Evolutionary conservation across 1,284 basidiomycete genomes (phyloP), one percentile per base, ranked within the genome.

Genomic region (Moniliophthora roreri): DNA sequence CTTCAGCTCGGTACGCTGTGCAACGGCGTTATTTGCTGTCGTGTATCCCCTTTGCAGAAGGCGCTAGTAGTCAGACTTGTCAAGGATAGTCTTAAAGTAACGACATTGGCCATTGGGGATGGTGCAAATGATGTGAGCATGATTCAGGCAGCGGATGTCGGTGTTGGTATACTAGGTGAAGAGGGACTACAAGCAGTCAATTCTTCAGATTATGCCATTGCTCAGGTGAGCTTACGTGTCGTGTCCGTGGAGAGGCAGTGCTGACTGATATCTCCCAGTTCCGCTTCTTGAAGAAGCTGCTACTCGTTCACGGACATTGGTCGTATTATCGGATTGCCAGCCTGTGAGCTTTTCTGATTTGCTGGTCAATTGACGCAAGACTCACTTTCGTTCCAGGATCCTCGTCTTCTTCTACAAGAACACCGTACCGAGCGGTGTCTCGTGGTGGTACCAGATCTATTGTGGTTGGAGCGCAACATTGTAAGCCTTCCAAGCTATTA

Each of bases 361-460:
- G n/a, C 36, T 18, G 8, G 50, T 21, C 45, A 28, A 41, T 6
- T 32, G 34, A 53, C 15, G 13, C 10, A 13, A 3, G 56, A 37
- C 23, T 28, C 1, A 23, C 40, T 37, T 24, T 24, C 35, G 36
- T 37, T 42, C 4, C 60, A 93, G 91, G 91, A 93, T 95, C 64
- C 73, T 91, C 64, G 98, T 98, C 72, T 99, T 99, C 76, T 99
- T 98, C 75, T 98, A 98, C 79, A 99, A 99, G 80, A 97, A 98
- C 69, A 89, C 98, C 54, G 89, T 99, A 50, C 91, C 91, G 70
- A 92, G 97, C 54, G 94, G 91, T 55, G 87, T 91, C 5, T 77
- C 99, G 28, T 99, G 94, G 87, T 99, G 95, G 93, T 99, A 94
- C 85, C 92, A 96, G 76, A 93, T 99, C 62, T 98, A 95, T 70